Evolutionary conservation across 306 rosid species (phyloP), one percentile per base, ranked within the genome.

Genomic region (Parietaria judaica): DNA sequence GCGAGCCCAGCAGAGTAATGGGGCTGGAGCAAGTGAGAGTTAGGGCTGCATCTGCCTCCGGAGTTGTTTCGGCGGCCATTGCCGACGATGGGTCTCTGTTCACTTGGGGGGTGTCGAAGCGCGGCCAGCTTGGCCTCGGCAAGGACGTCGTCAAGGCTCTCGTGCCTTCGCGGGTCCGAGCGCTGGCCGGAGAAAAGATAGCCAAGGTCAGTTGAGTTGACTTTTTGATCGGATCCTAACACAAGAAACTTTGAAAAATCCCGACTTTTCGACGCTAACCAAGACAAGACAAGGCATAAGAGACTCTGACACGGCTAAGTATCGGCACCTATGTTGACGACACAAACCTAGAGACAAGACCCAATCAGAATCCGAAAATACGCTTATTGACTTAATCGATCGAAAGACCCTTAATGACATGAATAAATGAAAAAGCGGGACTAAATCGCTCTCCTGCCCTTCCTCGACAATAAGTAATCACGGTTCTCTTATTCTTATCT

Each of bases 41-140:
- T 6, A 58, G 65, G 65, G 78, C 75, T 49, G 84, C 89, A 60
- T 92, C 72, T 86, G 98, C 95, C 1, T 88, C 98, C 0, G 98
- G 95, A 6, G 95, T 86, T 35, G 81, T 86, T 67, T 85, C 96
- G 47, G 82, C 84, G 13, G 96, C 88, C 2, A 9, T 92, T 80
- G 95, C 88, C 31, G 92, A 88, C 14, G 95, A 86, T 58, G 95
- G 96, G 34, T 83, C 92, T 63, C 47, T 92, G 60, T 92, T 92
- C 90, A 83, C 84, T 8, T 91, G 96, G 96, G 98, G 98, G 13
- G 88, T 68, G 76, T 92, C 94, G 1, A 86, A 79, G 62, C 95
- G 88, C 2, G 98, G 96, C 36, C 98, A 88, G 76, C 89, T 88
- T 66, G 96, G 96, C n/a, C 90, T 88, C 55, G 96, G 95, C 14